Evolutionary conservation across 331 rosid genomes (phyloP).

Genomic region (Phaseolus coccineus): DNA sequence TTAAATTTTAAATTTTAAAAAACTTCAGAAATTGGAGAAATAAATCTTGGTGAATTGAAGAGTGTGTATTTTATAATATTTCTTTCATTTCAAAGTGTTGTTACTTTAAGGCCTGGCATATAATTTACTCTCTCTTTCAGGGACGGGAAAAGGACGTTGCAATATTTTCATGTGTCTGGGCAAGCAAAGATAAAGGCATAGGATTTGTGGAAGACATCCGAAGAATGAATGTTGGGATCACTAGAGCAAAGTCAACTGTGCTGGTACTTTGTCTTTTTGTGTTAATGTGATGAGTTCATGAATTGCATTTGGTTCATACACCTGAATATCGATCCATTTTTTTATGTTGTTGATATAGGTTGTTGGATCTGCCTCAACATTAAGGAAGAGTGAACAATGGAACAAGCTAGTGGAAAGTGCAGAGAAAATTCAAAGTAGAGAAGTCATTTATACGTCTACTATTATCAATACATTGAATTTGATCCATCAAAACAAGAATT

Average conservation of each 20-base stretch:
- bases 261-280: conserved; percentile 60
- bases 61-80: conserved; percentile 6
- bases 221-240: conserved; percentile 94
- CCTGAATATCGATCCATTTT: conserved; percentile 26
- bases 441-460: conserved; percentile 21
- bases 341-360: conserved; percentile 58
- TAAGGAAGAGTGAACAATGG: conserved; percentile 78
- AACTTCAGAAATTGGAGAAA: conserved; percentile 2
- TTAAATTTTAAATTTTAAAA: conserved; percentile 24
- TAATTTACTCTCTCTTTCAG: conserved; percentile 49
- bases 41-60: conserved; percentile 9
- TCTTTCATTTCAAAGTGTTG: conserved; percentile 5
- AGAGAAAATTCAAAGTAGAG: conserved; percentile 67
- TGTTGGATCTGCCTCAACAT: conserved; percentile 84
- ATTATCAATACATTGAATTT: conserved; percentile 30
- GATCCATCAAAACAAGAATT: conserved; percentile 10
- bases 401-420: conserved; percentile 83
- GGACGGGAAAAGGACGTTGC: conserved; percentile 90
- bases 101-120: not conserved
- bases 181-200: conserved; percentile 67
- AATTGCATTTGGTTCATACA: conserved; percentile 20
- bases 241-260: conserved; percentile 88
- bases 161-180: conserved; percentile 90
- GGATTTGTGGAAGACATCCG: conserved; percentile 80
- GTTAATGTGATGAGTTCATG: conserved; percentile 19